These are phyloP conservation scores for Rhizopus sp. DNA, from an alignment of 371 early-diverging fungal genomes.

Conservation along the genomic window DNA sequence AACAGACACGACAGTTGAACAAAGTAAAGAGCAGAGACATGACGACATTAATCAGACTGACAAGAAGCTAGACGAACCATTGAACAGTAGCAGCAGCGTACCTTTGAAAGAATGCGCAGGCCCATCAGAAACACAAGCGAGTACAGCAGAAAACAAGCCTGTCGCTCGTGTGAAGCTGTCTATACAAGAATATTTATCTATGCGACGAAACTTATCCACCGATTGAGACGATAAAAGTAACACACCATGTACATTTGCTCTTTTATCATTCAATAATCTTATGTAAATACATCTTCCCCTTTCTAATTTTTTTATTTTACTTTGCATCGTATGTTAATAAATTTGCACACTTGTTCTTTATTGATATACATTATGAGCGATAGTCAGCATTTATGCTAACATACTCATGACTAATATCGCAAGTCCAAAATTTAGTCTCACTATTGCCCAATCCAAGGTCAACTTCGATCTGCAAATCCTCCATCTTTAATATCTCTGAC, in stretches of 20 bases:
- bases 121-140: constrained; percentile 4
- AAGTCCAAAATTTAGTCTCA: constrained; percentile 88
- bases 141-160: neutral
- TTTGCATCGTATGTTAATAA: neutral
- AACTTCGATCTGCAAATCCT: constrained; percentile 81
- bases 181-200: constrained; percentile 40
- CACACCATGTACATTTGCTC: constrained; percentile 1
- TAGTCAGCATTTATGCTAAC: constrained; percentile 92
- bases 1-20: neutral
- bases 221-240: constrained; percentile 9
- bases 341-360: neutral
- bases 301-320: constrained; percentile 3
- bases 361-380: constrained; percentile 60
- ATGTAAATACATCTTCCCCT: constrained; percentile 1
- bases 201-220: constrained; percentile 22
- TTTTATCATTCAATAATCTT: constrained; percentile 1
- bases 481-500: constrained; percentile 76
- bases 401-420: constrained; percentile 93
- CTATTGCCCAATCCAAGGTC: constrained; percentile 78
- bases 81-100: too few species aligned
- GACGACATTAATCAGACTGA: neutral
- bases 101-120: too few species aligned
- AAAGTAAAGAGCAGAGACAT: neutral
- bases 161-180: constrained; percentile 29
- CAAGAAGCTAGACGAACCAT: too few species aligned